phyloP scores from a whole-genome alignment of 192 early-diverging fungal genomes.

The Backusella morwellensis region DNA sequence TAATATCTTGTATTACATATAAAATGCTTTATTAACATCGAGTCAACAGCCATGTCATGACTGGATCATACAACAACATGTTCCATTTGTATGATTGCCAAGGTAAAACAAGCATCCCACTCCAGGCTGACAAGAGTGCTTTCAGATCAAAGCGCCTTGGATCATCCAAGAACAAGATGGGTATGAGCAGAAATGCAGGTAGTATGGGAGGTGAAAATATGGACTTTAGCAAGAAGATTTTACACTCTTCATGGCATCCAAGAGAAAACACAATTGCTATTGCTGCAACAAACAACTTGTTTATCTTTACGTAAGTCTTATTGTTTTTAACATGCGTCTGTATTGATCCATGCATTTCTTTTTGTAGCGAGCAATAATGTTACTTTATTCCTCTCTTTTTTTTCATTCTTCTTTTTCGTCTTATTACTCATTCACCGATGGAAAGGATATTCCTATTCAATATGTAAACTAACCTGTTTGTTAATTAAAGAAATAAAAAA shows the following conservation, averaged over 20 bases:
- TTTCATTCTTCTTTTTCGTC: not conserved
- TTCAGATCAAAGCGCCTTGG: slow-evolving; percentile 86
- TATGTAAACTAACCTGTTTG: not conserved
- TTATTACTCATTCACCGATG: not conserved
- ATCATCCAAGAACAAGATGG: slow-evolving; percentile 75
- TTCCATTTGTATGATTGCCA: slow-evolving; percentile 92
- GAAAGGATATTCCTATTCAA: not conserved
- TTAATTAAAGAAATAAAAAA: not conserved
- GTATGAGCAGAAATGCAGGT: slow-evolving; percentile 39
- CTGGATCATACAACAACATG: slow-evolving; percentile 98
- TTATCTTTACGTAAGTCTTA: slow-evolving; percentile 64
- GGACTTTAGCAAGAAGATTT: slow-evolving; percentile 88
- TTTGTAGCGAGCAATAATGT: slow-evolving; percentile 4
- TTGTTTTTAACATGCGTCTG: not conserved
- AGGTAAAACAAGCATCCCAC: slow-evolving; percentile 74
- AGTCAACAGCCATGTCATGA: slow-evolving; percentile 58
- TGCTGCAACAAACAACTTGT: slow-evolving; percentile 92
- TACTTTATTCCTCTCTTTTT: not conserved
- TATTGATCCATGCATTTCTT: not conserved
- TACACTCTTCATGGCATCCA: slow-evolving; percentile 95
- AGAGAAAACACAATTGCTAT: slow-evolving; percentile 88
- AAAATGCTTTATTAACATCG: too few relatives aligned
- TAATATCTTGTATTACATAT: slow-evolving; percentile 31
- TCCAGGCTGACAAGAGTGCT: slow-evolving; percentile 98
- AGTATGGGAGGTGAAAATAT: slow-evolving; percentile 60